Evolutionary conservation across 1,284 basidiomycete genomes (phyloP).

Genomic region (Microbotryum lychnidis-dioicae): DNA sequence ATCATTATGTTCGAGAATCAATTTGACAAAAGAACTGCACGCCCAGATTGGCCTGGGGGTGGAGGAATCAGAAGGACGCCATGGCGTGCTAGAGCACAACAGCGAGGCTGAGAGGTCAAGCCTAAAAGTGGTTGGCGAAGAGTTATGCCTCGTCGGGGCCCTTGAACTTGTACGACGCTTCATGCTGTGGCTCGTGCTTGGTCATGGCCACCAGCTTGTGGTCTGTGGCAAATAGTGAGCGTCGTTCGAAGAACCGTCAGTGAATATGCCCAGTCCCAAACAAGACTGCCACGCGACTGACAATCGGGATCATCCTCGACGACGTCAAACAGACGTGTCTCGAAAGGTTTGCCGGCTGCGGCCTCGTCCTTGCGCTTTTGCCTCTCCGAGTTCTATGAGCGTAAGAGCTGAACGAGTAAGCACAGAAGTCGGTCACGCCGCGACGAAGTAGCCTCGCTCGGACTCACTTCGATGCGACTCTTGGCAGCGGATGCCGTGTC

Average conservation of each 20-base stretch:
- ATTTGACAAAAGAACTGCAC: too few relatives aligned
- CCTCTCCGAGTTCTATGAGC: constrained; percentile 73
- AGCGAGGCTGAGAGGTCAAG: too few relatives aligned
- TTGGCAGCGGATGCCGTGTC: constrained; percentile 86
- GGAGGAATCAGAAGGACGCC: too few relatives aligned
- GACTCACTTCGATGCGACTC: constrained; percentile 73
- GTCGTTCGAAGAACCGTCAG: background rate
- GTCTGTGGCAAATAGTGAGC: constrained; percentile 12
- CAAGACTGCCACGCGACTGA: constrained; percentile 9
- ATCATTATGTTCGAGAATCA: too few relatives aligned
- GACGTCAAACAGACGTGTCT: constrained; percentile 41
- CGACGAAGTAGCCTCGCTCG: background rate
- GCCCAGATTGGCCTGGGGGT: too few relatives aligned
- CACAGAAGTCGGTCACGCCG: background rate
- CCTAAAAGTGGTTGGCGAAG: too few relatives aligned
- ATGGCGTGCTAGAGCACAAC: too few relatives aligned
- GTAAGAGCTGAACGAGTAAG: background rate
- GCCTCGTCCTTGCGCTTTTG: constrained; percentile 77
- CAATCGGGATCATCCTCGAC: constrained; percentile 40
- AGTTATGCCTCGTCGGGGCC: too few relatives aligned
- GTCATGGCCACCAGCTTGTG: constrained; percentile 20
- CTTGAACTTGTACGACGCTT: too few relatives aligned
- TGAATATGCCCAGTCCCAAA: background rate
- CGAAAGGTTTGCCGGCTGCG: constrained; percentile 60
- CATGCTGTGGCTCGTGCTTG: constrained; percentile 21